Evolutionary conservation across 495 filamentous ascomycete species (phyloP).

Genomic region (Xylaria castorea): DNA sequence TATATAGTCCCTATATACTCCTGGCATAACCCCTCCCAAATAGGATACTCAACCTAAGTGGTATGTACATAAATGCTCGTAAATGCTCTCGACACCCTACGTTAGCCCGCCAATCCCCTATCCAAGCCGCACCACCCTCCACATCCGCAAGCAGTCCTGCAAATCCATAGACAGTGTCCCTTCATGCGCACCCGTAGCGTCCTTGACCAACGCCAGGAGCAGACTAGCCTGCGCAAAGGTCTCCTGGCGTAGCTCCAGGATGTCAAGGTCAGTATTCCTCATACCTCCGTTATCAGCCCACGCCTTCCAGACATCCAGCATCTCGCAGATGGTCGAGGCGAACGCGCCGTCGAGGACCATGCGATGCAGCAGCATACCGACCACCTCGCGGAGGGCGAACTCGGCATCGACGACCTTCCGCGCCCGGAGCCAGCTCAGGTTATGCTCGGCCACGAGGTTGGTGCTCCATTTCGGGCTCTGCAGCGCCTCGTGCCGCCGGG

Average conservation of each 20-base stretch:
- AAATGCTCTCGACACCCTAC: neutral
- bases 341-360: slow-evolving; percentile 62
- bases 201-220: slow-evolving; percentile 58
- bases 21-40: neutral
- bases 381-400: slow-evolving; percentile 46
- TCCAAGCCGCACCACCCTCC: slow-evolving; percentile 64
- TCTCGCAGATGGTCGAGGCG: slow-evolving; percentile 49
- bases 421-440: slow-evolving; percentile 51
- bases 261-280: slow-evolving; percentile 56
- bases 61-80: neutral
- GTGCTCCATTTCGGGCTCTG: slow-evolving; percentile 63
- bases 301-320: slow-evolving; percentile 63
- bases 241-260: slow-evolving; percentile 50
- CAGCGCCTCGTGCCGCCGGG: slow-evolving; percentile 59
- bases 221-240: slow-evolving; percentile 61
- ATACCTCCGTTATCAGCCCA: slow-evolving; percentile 67
- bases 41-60: neutral
- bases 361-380: slow-evolving; percentile 58
- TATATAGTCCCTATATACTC: neutral
- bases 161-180: slow-evolving; percentile 64
- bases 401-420: slow-evolving; percentile 38
- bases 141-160: slow-evolving; percentile 66
- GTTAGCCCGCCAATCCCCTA: slow-evolving; percentile 36
- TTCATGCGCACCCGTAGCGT: slow-evolving; percentile 53
- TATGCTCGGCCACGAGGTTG: slow-evolving; percentile 56